These are phyloP conservation scores for Parasitella parasitica DNA, from an alignment of 371 early-diverging fungal genomes.

Conservation along the genomic window DNA sequence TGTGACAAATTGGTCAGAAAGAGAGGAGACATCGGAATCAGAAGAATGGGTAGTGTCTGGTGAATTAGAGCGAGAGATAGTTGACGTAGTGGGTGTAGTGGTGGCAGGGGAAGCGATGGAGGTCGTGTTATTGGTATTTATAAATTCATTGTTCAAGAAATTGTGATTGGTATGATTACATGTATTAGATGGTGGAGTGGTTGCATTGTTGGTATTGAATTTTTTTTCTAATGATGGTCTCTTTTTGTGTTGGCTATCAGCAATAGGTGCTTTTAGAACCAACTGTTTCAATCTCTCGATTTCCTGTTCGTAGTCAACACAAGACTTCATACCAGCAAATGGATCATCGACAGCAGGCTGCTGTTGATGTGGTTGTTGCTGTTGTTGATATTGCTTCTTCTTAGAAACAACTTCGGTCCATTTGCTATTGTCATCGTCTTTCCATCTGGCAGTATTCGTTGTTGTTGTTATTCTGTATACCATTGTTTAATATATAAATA, in stretches of 20 bases:
- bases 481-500: background rate
- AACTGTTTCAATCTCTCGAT: slow-evolving; percentile 47
- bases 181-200: background rate
- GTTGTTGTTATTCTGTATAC: background rate
- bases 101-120: background rate
- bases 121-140: background rate
- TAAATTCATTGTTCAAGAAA: background rate
- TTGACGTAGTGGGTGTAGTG: background rate
- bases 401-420: slow-evolving; percentile 19
- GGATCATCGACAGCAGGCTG: slow-evolving; percentile 26
- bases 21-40: slow-evolving; percentile 12
- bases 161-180: background rate
- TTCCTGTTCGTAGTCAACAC: slow-evolving; percentile 43
- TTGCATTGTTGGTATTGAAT: background rate
- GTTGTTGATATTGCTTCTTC: slow-evolving; percentile 7
- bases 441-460: background rate
- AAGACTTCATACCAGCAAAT: slow-evolving; percentile 51
- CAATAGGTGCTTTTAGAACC: slow-evolving; percentile 38
- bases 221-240: background rate
- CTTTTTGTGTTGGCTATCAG: slow-evolving; percentile 16
- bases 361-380: slow-evolving; percentile 1
- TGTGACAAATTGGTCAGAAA: slow-evolving; percentile 16
- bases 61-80: slow-evolving; percentile 17
- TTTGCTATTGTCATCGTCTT: background rate
- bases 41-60: slow-evolving; percentile 14